These are phyloP conservation scores for Setaria viridis DNA, from an alignment of 202 grass and related monocot species.

Conservation along the genomic window DNA sequence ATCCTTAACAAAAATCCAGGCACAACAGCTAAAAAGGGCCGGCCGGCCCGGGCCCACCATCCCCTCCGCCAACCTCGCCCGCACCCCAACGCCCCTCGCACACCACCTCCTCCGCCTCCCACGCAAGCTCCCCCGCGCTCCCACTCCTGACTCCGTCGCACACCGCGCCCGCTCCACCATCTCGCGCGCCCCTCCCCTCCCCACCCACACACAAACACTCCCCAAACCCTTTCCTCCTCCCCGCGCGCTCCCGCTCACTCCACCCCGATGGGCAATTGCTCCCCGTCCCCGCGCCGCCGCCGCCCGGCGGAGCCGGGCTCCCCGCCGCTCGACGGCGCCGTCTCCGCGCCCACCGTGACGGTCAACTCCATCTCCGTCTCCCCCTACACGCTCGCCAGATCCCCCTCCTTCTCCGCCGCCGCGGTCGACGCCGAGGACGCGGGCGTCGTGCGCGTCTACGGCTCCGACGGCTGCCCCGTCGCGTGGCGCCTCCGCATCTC, in stretches of 20 bases:
- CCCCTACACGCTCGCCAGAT: conserved; percentile 50
- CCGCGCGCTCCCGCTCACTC: neutral
- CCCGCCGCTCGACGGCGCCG: conserved; percentile 1
- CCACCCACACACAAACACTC: neutral
- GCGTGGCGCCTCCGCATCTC: conserved; percentile 78
- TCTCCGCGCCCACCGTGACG: neutral
- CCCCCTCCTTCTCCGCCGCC: conserved; percentile 48
- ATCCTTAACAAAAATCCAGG: conserved; percentile 43
- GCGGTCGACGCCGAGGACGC: conserved; percentile 28
- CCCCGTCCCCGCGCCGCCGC: conserved; percentile 62
- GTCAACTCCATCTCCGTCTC: conserved; percentile 31
- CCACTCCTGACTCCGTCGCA: neutral
- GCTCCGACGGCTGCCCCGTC: conserved; percentile 79
- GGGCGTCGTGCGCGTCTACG: conserved; percentile 72
- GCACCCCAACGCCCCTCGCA: conserved; percentile 18
- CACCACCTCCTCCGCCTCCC: conserved; percentile 13
- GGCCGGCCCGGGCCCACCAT: conserved; percentile 31
- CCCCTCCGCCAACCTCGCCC: conserved; percentile 50
- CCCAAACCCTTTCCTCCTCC: neutral
- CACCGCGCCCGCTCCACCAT: conserved; percentile 11
- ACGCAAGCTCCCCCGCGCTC: conserved; percentile 32
- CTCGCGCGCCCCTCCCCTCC: neutral
- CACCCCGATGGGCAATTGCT: conserved; percentile 55
- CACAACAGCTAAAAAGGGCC: conserved; percentile 42
- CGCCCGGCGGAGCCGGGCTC: conserved; percentile 38